phyloP scores from a whole-genome alignment of 345 rosid genomes.

The Moringa oleifera region DNA sequence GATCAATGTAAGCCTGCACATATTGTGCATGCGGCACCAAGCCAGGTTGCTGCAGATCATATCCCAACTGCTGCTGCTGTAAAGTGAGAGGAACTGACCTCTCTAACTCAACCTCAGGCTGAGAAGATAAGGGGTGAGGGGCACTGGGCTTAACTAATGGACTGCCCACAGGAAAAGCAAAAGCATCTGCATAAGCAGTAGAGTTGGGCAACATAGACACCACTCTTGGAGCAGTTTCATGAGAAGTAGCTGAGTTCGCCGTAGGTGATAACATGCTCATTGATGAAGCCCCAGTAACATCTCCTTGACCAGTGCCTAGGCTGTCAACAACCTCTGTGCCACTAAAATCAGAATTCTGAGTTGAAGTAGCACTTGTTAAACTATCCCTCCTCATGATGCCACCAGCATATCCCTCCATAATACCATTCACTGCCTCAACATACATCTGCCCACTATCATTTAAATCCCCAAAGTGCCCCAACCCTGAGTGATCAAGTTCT shows the following conservation, averaged over 20 bases:
- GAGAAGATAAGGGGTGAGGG: conserved; percentile 33
- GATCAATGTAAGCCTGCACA: conserved; percentile 36
- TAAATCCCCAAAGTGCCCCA: conserved; percentile 45
- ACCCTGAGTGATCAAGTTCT: conserved; percentile 43
- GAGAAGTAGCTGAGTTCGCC: conserved; percentile 23
- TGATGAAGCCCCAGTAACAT: conserved; percentile 26
- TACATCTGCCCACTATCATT: conserved; percentile 54
- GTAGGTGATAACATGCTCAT: conserved; percentile 30
- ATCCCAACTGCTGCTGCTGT: conserved; percentile 36
- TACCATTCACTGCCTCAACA: conserved; percentile 68
- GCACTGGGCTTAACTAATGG: conserved; percentile 29
- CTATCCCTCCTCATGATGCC: conserved; percentile 54
- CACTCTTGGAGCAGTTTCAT: conserved; percentile 29
- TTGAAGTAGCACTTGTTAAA: conserved; percentile 53
- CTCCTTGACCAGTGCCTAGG: conserved; percentile 33
- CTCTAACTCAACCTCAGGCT: conserved; percentile 38
- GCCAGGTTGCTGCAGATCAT: conserved; percentile 32
- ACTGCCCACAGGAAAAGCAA: conserved; percentile 30
- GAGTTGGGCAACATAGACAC: conserved; percentile 27
- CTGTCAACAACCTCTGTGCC: conserved; percentile 44
- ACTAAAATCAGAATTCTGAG: conserved; percentile 61
- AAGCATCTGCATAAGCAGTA: conserved; percentile 30
- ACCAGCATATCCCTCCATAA: conserved; percentile 30
- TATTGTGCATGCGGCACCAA: conserved; percentile 23
- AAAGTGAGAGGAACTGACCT: conserved; percentile 24